Conservation (phyloP, 2,329 filamentous ascomycete genomes). For the Penicillium occitanis region DNA sequence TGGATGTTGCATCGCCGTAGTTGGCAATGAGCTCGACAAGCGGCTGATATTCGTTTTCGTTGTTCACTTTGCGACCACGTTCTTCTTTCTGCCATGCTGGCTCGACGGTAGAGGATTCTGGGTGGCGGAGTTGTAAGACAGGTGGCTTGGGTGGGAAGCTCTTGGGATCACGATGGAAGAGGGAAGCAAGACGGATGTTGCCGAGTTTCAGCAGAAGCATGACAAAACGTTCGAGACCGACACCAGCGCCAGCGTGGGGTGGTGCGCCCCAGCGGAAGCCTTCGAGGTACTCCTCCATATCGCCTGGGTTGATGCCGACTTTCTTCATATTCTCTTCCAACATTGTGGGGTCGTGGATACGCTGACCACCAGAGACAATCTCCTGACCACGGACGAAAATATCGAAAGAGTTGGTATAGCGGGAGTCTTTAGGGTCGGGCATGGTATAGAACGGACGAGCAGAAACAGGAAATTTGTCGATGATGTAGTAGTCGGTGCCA, state of each 20-base stretch:
- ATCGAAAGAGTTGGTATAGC: conserved; percentile 87
- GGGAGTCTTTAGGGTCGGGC: conserved; percentile 69
- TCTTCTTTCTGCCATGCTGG: conserved; percentile 57
- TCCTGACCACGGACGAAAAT: conserved; percentile 93
- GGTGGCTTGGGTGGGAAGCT: conserved; percentile 71
- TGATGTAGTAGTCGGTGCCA: conserved; percentile 85
- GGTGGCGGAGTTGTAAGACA: conserved; percentile 70
- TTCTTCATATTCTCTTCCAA: conserved; percentile 75
- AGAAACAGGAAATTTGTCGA: conserved; percentile 86
- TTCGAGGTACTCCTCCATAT: conserved; percentile 86
- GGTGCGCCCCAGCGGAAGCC: conserved; percentile 87
- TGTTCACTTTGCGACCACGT: conserved; percentile 42
- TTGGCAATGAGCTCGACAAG: conserved; percentile 89
- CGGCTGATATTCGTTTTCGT: conserved; percentile 62
- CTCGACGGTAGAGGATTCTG: conserved; percentile 78
- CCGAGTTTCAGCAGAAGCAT: conserved; percentile 83
- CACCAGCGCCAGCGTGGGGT: conserved; percentile 84
- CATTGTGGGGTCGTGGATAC: conserved; percentile 77
- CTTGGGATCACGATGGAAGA: conserved; percentile 87
- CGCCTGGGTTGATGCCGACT: conserved; percentile 72
- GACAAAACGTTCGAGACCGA: conserved; percentile 83
- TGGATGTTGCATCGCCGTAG: conserved; percentile 92
- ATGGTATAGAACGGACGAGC: conserved; percentile 92
- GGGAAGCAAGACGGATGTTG: conserved; percentile 82
- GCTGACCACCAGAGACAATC: conserved; percentile 87